These are phyloP conservation scores for Paradendryphiella salina DNA, from an alignment of 2,329 filamentous ascomycete genomes.

Conservation along the genomic window DNA sequence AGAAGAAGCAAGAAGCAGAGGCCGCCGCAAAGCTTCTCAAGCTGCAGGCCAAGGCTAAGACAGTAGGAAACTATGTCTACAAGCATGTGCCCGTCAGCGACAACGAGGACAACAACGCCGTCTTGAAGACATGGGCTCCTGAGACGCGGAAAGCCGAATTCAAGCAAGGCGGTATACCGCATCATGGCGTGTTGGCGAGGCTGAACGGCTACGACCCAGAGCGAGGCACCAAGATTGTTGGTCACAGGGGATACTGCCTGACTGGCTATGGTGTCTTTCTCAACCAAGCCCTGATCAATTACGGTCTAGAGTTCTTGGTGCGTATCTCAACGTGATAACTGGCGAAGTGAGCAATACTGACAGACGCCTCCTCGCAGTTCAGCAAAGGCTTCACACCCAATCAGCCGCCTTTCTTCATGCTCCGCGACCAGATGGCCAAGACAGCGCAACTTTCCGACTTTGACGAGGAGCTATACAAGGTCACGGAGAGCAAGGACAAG, in stretches of 20 bases:
- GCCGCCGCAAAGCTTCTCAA: constrained; percentile 74
- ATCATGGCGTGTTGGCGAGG: constrained; percentile 89
- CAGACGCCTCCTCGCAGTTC: constrained; percentile 41
- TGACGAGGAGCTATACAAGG: constrained; percentile 97
- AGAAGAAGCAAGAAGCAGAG: constrained; percentile 75
- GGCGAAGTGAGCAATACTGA: background rate
- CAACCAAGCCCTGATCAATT: constrained; percentile 93
- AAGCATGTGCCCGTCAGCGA: constrained; percentile 80
- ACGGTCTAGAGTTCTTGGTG: constrained; percentile 57
- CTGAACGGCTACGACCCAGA: constrained; percentile 92
- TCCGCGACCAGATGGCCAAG: constrained; percentile 94
- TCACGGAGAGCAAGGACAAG: constrained; percentile 78
- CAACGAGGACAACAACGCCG: constrained; percentile 84
- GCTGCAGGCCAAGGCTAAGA: constrained; percentile 77
- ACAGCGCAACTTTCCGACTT: constrained; percentile 97
- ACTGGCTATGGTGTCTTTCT: constrained; percentile 87
- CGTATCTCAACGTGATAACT: background rate
- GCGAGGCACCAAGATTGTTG: constrained; percentile 77
- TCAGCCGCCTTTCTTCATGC: constrained; percentile 68
- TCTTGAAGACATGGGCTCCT: constrained; percentile 79
- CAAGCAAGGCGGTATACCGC: constrained; percentile 79
- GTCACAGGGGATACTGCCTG: constrained; percentile 91
- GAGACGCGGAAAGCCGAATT: constrained; percentile 74
- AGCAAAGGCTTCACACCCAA: constrained; percentile 79
- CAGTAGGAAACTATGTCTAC: constrained; percentile 90